Conservation (phyloP, 2,329 filamentous ascomycete genomes). For the Colletotrichum eremochloae region DNA sequence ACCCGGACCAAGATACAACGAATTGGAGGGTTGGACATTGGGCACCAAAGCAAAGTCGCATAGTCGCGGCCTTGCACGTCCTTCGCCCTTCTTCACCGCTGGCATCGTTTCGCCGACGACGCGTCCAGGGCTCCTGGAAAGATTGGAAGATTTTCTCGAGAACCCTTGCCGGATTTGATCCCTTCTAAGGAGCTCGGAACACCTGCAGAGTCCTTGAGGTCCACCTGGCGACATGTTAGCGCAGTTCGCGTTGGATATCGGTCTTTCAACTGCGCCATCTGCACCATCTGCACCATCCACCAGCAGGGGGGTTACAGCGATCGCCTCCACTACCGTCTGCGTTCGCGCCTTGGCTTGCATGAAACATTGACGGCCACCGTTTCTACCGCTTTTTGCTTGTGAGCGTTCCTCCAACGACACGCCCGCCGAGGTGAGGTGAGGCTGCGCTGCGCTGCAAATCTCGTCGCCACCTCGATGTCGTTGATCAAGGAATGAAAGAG, state of each 20-base stretch:
- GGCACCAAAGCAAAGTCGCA: slow-evolving; percentile 37
- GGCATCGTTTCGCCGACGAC: slow-evolving; percentile 31
- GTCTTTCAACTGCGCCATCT: not conserved
- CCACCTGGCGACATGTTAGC: slow-evolving; percentile 37
- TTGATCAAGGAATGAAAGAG: not conserved
- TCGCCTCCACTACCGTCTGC: slow-evolving; percentile 39
- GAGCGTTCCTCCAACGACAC: not conserved
- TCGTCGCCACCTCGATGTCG: not conserved
- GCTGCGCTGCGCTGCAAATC: not conserved
- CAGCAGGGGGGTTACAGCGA: slow-evolving; percentile 22
- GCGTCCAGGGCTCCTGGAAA: slow-evolving; percentile 29
- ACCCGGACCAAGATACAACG: slow-evolving; percentile 30
- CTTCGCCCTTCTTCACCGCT: slow-evolving; percentile 33
- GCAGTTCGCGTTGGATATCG: slow-evolving; percentile 32
- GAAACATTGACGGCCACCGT: slow-evolving; percentile 38
- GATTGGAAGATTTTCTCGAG: slow-evolving; percentile 17
- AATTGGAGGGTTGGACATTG: slow-evolving; percentile 26
- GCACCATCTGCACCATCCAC: not conserved
- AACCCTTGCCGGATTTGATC: slow-evolving; percentile 21
- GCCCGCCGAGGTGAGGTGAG: not conserved
- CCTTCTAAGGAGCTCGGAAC: slow-evolving; percentile 32
- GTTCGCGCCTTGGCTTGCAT: slow-evolving; percentile 31
- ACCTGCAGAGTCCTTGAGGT: slow-evolving; percentile 28
- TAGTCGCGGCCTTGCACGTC: slow-evolving; percentile 3
- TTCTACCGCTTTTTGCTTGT: slow-evolving; percentile 20